Conservation (phyloP, 805 yeast species). For the Phaffomyces antillensis region DNA sequence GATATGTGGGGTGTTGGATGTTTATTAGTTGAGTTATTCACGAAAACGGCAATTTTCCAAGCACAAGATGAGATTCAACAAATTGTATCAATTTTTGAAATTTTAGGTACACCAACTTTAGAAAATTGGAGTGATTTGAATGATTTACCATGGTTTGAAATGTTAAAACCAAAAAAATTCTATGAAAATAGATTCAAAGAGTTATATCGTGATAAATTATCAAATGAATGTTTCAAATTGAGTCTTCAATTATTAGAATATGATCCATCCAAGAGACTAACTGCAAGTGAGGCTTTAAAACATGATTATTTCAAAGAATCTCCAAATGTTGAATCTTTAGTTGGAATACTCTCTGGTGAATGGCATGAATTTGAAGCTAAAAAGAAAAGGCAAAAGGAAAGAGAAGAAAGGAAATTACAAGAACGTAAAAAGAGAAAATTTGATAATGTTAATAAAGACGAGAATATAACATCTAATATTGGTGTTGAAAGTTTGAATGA, state of each 20-base stretch:
- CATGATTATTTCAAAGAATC: constrained; percentile 67
- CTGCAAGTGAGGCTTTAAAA: constrained; percentile 61
- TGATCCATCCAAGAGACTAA: constrained; percentile 62
- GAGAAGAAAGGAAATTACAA: constrained; percentile 19
- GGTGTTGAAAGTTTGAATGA: neutral
- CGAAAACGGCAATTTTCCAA: constrained; percentile 70
- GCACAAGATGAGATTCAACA: constrained; percentile 88
- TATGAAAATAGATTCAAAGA: constrained; percentile 31
- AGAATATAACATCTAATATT: neutral
- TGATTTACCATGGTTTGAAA: constrained; percentile 86
- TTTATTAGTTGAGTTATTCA: constrained; percentile 72
- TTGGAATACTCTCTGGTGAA: constrained; percentile 59
- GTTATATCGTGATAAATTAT: constrained; percentile 34
- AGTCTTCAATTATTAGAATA: constrained; percentile 56
- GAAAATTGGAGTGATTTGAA: constrained; percentile 75
- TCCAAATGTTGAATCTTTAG: constrained; percentile 57
- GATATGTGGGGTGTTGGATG: constrained; percentile 99
- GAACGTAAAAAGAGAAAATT: constrained; percentile 12
- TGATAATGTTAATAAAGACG: neutral
- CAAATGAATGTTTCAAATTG: constrained; percentile 53
- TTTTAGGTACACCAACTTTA: constrained; percentile 80
- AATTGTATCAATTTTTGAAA: constrained; percentile 62
- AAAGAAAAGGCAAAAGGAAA: constrained; percentile 38
- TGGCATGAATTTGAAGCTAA: constrained; percentile 98
- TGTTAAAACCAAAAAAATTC: constrained; percentile 51